Conservation (phyloP, 495 filamentous ascomycete species). For the Hypoxylon perforatum region DNA sequence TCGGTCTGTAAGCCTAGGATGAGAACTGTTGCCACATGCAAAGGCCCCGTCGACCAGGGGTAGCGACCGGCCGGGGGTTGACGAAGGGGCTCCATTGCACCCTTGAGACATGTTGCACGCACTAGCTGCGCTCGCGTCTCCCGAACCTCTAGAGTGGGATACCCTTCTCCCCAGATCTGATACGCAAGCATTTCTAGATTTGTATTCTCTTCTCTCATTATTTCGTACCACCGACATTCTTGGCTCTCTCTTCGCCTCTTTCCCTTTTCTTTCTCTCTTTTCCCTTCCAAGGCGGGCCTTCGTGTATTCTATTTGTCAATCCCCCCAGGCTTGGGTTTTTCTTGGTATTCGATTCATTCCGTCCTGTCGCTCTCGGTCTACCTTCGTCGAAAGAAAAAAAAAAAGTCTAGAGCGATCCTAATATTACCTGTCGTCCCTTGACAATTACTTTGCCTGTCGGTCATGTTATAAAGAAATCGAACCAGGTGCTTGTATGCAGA, state of each 20-base stretch:
- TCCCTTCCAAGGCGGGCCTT: slow-evolving; percentile 41
- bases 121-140: slow-evolving; percentile 37
- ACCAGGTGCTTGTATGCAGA: slow-evolving; percentile 39
- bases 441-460: slow-evolving; percentile 26
- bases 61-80: slow-evolving; percentile 33
- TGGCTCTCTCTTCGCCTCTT: slow-evolving; percentile 40
- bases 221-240: slow-evolving; percentile 30
- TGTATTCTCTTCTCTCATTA: slow-evolving; percentile 46
- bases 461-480: slow-evolving; percentile 37
- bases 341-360: slow-evolving; percentile 34
- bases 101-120: slow-evolving; percentile 49
- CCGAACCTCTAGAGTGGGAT: slow-evolving; percentile 37
- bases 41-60: slow-evolving; percentile 22
- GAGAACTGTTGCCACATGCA: slow-evolving; percentile 15
- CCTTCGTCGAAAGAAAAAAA: slow-evolving; percentile 11
- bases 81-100: slow-evolving; percentile 48
- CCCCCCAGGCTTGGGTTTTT: slow-evolving; percentile 27
- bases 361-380: slow-evolving; percentile 32
- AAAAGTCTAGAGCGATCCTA: slow-evolving; percentile 16
- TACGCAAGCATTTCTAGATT: slow-evolving; percentile 47
- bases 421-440: slow-evolving; percentile 29
- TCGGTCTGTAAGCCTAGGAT: slow-evolving; percentile 5
- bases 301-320: slow-evolving; percentile 40
- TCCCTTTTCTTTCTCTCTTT: slow-evolving; percentile 41
- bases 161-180: slow-evolving; percentile 43